These are phyloP conservation scores for Picochlorum sp. DNA, from an alignment of 139 green algal genomes.

Conservation along the genomic window DNA sequence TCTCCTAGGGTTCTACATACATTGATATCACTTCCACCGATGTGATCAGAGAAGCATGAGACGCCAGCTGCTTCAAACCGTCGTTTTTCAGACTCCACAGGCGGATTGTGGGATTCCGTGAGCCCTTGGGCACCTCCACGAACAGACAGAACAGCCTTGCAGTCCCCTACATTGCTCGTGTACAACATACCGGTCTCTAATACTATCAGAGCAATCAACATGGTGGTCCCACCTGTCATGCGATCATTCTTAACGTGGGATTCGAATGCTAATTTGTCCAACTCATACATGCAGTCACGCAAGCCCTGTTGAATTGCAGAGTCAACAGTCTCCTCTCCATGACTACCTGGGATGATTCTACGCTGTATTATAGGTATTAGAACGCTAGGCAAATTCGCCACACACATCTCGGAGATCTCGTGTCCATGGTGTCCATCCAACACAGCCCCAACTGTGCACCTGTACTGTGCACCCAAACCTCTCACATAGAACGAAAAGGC, in stretches of 20 bases:
- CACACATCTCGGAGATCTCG: conserved; percentile 19
- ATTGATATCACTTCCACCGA: conserved; percentile 28
- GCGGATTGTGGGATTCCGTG: conserved; percentile 28
- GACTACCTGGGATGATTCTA: neutral
- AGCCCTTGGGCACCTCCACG: conserved; percentile 19
- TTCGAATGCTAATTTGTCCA: conserved; percentile 23
- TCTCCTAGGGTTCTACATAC: conserved; percentile 32
- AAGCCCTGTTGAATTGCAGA: conserved; percentile 9
- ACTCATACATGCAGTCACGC: neutral
- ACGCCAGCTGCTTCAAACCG: conserved; percentile 22
- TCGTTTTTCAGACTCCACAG: conserved; percentile 16
- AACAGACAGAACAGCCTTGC: conserved; percentile 21
- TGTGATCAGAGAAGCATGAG: conserved; percentile 26
- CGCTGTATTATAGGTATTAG: neutral
- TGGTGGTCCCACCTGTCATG: conserved; percentile 25
- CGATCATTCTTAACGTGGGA: conserved; percentile 1
- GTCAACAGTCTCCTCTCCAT: neutral
- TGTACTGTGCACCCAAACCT: neutral
- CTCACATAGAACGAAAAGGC: conserved; percentile 5
- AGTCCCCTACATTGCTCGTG: conserved; percentile 32
- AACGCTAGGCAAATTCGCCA: neutral
- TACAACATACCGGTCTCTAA: conserved; percentile 9
- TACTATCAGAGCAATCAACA: conserved; percentile 12
- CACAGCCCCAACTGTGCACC: conserved; percentile 8
- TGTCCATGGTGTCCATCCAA: conserved; percentile 27